Base-by-base conservation (phyloP, 371 early-diverging fungal species). In the Mortierella sp. region DNA sequence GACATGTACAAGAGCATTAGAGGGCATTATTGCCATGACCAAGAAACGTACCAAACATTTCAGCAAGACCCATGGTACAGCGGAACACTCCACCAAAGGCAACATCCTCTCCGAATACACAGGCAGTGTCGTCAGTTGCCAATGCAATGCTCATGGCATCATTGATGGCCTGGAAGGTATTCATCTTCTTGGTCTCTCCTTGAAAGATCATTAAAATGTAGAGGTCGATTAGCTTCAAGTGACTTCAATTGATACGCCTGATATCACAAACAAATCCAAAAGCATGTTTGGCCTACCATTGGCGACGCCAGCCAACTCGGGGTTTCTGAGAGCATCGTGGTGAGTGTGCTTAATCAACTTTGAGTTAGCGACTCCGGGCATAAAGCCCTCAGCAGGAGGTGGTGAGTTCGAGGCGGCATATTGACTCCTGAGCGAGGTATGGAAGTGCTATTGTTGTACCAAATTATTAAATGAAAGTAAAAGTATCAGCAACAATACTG, bases 101-200 rank as follows among this genome's bases (percentile, higher is more conserved):
- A 4, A 98, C 98, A 88, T 98, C 99, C 77, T 99, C 99, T 52
- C 99, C 99, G 89, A 99, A 99, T 11, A 99, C 90, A 88, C 94
- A 92, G 16, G 98, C 95, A 20, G 89, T 96, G 26, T 96, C 94
- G 83, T 99, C 98, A 0, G 94, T 93, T 9, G 92, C 91, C 52
- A 99, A 85, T 9, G 97, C 95, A 58, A 93, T 93, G 18, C 91
- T 89, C 90, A 99, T 89, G 18, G 98, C 98, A 77, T 97, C 96
- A 84, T 98, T 98, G 14, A 99, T 91, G 8, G 97, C 92, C 84
- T 97, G 97, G 86, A 94, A 98, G 66, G 96, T 87, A 86, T 99
- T 99, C 92, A 97, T 93, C 75, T 95, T 96, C 71, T 90, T 91
- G 12, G 96, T 96, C 73, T 94, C 95, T 12, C 88, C 91, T 91